Percentiles rank a stretch among this genome's conserved stretches.
Conservation (phyloP, 2,329 filamentous ascomycete species). For the Cytospora schulzeri region DNA sequence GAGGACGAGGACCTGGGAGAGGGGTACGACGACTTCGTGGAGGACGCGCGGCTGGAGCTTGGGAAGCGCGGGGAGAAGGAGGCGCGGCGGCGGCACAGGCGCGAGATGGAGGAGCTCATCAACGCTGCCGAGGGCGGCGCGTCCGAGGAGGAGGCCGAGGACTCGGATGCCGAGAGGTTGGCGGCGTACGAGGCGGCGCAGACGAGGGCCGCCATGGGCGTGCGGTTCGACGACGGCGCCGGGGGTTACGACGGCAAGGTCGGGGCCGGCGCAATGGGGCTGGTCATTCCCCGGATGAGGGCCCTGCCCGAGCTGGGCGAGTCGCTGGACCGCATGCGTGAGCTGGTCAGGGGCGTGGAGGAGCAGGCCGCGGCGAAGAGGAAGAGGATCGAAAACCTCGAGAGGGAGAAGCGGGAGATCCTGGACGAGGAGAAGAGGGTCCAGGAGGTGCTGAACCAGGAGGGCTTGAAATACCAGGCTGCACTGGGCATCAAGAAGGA, state of each 20-base stretch:
- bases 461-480: conserved; percentile 65
- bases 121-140: conserved; percentile 57
- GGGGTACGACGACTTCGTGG: conserved; percentile 89
- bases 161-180: conserved; percentile 70
- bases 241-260: conserved; percentile 42
- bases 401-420: conserved; percentile 69
- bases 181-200: conserved; percentile 88
- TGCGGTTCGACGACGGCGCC: conserved; percentile 38
- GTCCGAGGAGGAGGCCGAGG: conserved; percentile 59
- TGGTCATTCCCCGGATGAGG: conserved; percentile 67
- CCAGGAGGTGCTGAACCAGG: conserved; percentile 77
- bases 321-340: conserved; percentile 65
- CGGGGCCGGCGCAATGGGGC: conserved; percentile 38
- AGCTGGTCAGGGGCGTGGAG: conserved; percentile 65
- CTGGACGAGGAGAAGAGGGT: conserved; percentile 74
- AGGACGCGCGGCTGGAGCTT: conserved; percentile 78
- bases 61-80: conserved; percentile 79
- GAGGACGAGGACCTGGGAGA: conserved; percentile 94
- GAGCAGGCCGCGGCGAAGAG: conserved; percentile 61
- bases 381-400: conserved; percentile 65
- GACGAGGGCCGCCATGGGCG: conserved; percentile 84
- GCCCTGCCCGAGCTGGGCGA: conserved; percentile 74
- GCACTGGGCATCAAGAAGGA: conserved; percentile 38
- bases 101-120: conserved; percentile 83
- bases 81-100: conserved; percentile 64